Conservation (phyloP, 257 asterid genomes). For the Scutellaria baicalensis region DNA sequence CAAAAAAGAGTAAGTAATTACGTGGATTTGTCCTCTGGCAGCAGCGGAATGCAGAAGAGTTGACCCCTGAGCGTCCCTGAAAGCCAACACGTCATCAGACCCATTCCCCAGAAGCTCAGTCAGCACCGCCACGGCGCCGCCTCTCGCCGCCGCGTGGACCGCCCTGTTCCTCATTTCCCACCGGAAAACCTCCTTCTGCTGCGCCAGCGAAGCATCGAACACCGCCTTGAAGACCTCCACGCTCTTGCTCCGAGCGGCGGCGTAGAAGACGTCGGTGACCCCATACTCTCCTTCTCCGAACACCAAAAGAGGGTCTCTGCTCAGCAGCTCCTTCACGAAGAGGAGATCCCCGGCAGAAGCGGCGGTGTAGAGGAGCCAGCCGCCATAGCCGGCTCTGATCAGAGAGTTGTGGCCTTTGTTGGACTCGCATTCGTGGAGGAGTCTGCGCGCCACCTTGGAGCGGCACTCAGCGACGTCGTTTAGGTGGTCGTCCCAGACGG, state of each 20-base stretch:
- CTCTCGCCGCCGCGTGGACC: conserved; percentile 83
- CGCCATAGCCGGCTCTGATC: conserved; percentile 92
- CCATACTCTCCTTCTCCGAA: conserved; percentile 97
- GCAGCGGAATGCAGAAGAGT: conserved; percentile 80
- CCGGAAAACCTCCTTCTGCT: conserved; percentile 33
- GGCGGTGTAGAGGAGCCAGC: conserved; percentile 95
- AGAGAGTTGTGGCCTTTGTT: conserved; percentile 52
- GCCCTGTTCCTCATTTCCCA: conserved; percentile 73
- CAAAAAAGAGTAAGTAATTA: no score
- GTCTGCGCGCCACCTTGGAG: conserved; percentile 50
- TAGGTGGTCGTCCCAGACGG: conserved; percentile 69
- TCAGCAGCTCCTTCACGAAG: conserved; percentile 60
- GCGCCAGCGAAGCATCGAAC: conserved; percentile 36
- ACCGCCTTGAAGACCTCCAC: conserved; percentile 54
- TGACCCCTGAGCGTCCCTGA: conserved; percentile 73
- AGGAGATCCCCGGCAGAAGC: conserved; percentile 73
- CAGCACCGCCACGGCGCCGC: conserved; percentile 65
- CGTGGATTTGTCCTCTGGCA: conserved; percentile 76
- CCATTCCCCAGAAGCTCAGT: conserved; percentile 49
- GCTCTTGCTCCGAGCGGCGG: conserved; percentile 69
- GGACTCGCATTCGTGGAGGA: conserved; percentile 51
- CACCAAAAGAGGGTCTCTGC: conserved; percentile 53
- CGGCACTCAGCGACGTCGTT: conserved; percentile 59
- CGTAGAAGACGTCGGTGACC: conserved; percentile 72
- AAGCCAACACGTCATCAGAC: conserved; percentile 55